These are phyloP conservation scores for Hydnum rufescens DNA, from an alignment of 768 basidiomycete genomes.

Conservation along the genomic window DNA sequence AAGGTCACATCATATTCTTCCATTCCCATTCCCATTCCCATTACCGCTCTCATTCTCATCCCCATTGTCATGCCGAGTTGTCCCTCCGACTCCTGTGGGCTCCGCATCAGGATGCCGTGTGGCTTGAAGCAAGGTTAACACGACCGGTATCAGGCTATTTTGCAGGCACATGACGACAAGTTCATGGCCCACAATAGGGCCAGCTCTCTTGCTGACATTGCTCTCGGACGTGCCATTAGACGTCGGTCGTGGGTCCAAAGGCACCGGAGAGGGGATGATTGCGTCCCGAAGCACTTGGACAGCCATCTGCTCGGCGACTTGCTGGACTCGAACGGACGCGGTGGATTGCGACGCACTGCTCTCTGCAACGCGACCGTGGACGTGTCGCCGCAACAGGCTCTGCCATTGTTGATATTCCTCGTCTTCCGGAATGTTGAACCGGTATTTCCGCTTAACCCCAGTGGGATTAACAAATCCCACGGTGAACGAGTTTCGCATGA, in stretches of 20 bases:
- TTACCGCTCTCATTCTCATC: too few relatives aligned
- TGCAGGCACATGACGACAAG: constrained; percentile 70
- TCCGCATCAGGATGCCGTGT: too few relatives aligned
- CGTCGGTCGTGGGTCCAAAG: constrained; percentile 19
- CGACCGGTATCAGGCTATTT: constrained; percentile 65
- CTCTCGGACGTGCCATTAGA: constrained; percentile 40
- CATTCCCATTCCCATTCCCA: too few relatives aligned
- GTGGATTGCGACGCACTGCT: neutral
- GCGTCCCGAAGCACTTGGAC: constrained; percentile 76
- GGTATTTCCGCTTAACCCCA: constrained; percentile 63
- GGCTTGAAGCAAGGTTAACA: constrained; percentile 30
- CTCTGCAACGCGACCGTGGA: neutral
- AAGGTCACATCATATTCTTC: too few relatives aligned
- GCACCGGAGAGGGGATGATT: constrained; percentile 17
- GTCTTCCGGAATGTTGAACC: constrained; percentile 81
- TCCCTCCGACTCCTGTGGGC: too few relatives aligned
- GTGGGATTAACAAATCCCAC: constrained; percentile 51
- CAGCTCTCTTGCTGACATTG: constrained; percentile 38
- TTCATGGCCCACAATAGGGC: constrained; percentile 61
- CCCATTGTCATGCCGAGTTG: too few relatives aligned
- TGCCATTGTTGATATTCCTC: constrained; percentile 58
- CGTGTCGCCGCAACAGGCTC: constrained; percentile 29
- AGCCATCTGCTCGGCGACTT: constrained; percentile 53
- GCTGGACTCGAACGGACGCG: constrained; percentile 15
- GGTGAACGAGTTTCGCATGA: constrained; percentile 96